phyloP scores from a whole-genome alignment of 2,329 filamentous ascomycete genomes.

The Aphanocladium album region DNA sequence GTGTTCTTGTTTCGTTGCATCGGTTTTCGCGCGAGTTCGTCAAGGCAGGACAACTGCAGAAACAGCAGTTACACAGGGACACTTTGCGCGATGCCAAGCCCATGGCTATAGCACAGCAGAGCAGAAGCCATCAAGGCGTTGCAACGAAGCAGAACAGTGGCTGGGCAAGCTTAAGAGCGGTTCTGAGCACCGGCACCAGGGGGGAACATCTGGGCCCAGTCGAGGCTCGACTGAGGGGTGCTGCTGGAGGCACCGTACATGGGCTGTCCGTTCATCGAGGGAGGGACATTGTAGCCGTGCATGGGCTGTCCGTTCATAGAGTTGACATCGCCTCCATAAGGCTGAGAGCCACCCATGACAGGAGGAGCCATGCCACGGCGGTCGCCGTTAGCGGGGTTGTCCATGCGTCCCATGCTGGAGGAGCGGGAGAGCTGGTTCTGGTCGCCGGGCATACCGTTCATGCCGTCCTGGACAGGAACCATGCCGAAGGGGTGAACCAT shows the following conservation, averaged over 20 bases:
- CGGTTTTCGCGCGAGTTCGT: not conserved
- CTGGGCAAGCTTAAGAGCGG: slow-evolving; percentile 30
- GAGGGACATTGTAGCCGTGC: slow-evolving; percentile 59
- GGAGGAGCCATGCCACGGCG: slow-evolving; percentile 50
- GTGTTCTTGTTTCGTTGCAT: not conserved
- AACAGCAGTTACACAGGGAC: not conserved
- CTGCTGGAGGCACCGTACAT: slow-evolving; percentile 57
- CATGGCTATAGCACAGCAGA: slow-evolving; percentile 20
- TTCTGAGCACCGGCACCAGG: slow-evolving; percentile 55
- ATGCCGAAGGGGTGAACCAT: slow-evolving; percentile 55
- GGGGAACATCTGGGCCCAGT: slow-evolving; percentile 77
- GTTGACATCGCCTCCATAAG: slow-evolving; percentile 54
- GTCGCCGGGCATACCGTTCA: slow-evolving; percentile 55
- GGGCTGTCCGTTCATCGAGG: slow-evolving; percentile 58
- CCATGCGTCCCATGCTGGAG: slow-evolving; percentile 55
- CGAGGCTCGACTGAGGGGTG: slow-evolving; percentile 59
- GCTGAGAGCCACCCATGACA: slow-evolving; percentile 48
- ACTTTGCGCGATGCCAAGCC: slow-evolving; percentile 6
- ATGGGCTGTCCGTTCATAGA: slow-evolving; percentile 63
- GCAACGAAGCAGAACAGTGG: slow-evolving; percentile 26
- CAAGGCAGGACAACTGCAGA: not conserved
- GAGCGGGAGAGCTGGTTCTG: slow-evolving; percentile 58
- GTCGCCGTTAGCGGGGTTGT: slow-evolving; percentile 50
- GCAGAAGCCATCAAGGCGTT: slow-evolving; percentile 16
- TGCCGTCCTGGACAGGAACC: slow-evolving; percentile 51